Evolutionary conservation across 2,329 filamentous ascomycete genomes (phyloP), one percentile per base, ranked within the genome.

Genomic region (Drechslerella stenobrocha): DNA sequence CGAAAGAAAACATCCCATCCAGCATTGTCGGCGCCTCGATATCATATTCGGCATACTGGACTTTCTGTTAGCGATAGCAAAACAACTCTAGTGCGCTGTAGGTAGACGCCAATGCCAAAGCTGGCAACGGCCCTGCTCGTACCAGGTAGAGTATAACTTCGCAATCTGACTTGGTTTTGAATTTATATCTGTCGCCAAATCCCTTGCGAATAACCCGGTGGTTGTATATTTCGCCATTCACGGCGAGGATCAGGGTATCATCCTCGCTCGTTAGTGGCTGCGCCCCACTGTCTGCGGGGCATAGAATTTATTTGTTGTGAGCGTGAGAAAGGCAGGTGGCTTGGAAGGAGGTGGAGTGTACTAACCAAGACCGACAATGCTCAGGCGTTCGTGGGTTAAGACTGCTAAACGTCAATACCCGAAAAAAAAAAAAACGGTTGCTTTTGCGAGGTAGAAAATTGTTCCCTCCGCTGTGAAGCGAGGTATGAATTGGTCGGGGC

Each of bases 141-240:
- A 95, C 90, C 82, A 98, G 78, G 72, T 95, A 93, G 76, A 98
- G 96, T 78, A 98, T 95, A 76, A 98, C 92, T 79, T 98, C 93
- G 79, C 93, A 98, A 76, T 98, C 93, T 34, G 92, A 97, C 76
- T 93, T 88, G 72, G 93, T 98, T 86, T 96, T 96, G 86, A 97
- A 98, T 78, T 91, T 87, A 79, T 96, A 96, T 34, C 86, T 83
- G 67, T 81, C 84, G 79, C 89, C 89, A 74, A 96, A 81, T 74
- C 81, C 81, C 80, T 96, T 97, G 76, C 93, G 87, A 75, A 98
- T 82, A 75, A 96, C 84, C 76, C 92, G 88, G 80, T 98, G 93
- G 85, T 98, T 98, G 83, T 98, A 98, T 77, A 98, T 98, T 78
- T 98, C 93, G 79, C 93, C 93, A 79, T 98, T 98, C 84, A 97